phyloP scores from a whole-genome alignment of 371 early-diverging fungal species.

The Thermomucor indicae-seudaticae region DNA sequence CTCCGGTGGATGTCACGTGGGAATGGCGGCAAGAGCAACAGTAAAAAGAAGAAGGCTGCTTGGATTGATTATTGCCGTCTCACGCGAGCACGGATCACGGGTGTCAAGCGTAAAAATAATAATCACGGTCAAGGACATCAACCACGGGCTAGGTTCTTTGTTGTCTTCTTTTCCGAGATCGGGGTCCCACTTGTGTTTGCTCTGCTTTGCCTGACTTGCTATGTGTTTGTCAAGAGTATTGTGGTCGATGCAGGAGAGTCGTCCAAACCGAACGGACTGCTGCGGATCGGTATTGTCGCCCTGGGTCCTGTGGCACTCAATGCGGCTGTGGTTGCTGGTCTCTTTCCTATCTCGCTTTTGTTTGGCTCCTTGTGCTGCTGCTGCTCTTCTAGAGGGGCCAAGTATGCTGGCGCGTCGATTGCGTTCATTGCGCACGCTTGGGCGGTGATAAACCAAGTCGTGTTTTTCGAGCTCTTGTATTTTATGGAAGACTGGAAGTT shows the following conservation, averaged over 20 bases:
- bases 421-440: slow-evolving; percentile 66
- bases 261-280: slow-evolving; percentile 35
- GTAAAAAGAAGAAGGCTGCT: too few relatives aligned
- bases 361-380: slow-evolving; percentile 64
- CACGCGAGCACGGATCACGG: slow-evolving; percentile 69
- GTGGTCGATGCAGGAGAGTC: slow-evolving; percentile 23
- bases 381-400: too few relatives aligned
- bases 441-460: slow-evolving; percentile 58
- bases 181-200: slow-evolving; percentile 66
- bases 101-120: slow-evolving; percentile 72
- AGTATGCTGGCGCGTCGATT: slow-evolving; percentile 68
- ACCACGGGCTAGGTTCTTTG: slow-evolving; percentile 56
- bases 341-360: slow-evolving; percentile 67
- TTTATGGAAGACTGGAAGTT: slow-evolving; percentile 65
- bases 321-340: slow-evolving; percentile 52
- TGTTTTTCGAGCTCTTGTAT: slow-evolving; percentile 59
- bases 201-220: slow-evolving; percentile 54
- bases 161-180: slow-evolving; percentile 72
- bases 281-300: slow-evolving; percentile 57
- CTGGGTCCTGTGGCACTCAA: slow-evolving; percentile 71
- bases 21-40: slow-evolving; percentile 59
- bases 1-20: slow-evolving; percentile 78
- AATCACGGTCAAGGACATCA: slow-evolving; percentile 36
- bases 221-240: slow-evolving; percentile 55
- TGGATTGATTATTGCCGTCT: slow-evolving; percentile 72